These are phyloP conservation scores for Colletotrichum sp. DNA, from an alignment of 2,329 filamentous ascomycete species.

Conservation along the genomic window DNA sequence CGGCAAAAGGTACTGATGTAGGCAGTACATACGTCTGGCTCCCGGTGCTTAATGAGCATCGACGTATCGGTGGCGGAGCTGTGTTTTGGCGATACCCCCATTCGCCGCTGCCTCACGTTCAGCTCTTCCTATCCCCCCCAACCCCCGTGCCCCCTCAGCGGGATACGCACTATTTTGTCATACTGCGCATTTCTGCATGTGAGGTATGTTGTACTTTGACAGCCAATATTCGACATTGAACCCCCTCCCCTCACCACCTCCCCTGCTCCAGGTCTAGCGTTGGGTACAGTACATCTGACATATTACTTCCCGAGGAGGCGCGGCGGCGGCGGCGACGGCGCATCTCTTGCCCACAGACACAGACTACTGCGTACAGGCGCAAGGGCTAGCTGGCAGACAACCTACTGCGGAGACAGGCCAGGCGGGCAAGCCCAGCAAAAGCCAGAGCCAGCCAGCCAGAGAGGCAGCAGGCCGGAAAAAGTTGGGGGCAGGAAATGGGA, in stretches of 20 bases:
- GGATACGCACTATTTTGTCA: slow-evolving; percentile 11
- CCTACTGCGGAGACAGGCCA: background rate
- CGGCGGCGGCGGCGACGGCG: slow-evolving; percentile 5
- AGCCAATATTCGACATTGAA: background rate
- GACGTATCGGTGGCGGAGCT: background rate
- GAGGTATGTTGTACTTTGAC: background rate
- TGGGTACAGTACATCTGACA: slow-evolving; percentile 16
- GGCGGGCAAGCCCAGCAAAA: background rate
- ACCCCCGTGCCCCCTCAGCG: background rate
- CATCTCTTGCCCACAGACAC: slow-evolving; percentile 12
- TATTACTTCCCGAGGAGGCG: slow-evolving; percentile 14
- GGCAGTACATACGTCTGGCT: background rate
- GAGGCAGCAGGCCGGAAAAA: background rate
- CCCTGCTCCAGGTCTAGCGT: background rate
- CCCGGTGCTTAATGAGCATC: background rate
- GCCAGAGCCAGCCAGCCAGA: background rate
- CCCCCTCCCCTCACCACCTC: background rate
- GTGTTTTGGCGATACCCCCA: background rate
- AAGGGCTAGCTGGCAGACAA: background rate
- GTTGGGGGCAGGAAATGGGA: slow-evolving; percentile 2
- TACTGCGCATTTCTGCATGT: slow-evolving; percentile 11
- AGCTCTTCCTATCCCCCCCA: background rate
- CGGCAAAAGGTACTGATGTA: background rate
- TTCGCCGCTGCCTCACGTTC: background rate
- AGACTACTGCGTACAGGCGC: background rate